Conservation (phyloP, 1,284 basidiomycete species). For the Trichosporon sp. region DNA sequence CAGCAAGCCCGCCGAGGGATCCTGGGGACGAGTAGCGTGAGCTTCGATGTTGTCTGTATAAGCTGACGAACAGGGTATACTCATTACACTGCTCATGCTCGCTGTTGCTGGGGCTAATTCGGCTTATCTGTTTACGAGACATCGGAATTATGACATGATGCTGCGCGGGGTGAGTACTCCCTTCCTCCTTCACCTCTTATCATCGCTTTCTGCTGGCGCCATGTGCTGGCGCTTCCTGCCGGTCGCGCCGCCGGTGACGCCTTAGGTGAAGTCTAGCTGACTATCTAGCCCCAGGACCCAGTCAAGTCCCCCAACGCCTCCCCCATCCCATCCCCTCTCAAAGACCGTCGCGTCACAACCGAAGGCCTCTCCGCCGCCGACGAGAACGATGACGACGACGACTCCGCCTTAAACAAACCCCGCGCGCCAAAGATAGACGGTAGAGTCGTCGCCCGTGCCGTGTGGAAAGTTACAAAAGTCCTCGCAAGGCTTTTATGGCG, state of each 20-base stretch:
- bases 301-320: constrained; percentile 38
- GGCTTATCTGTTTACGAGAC: constrained; percentile 39
- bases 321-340: constrained; percentile 25
- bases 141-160: constrained; percentile 42
- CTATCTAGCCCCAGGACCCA: constrained; percentile 26
- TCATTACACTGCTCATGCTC: constrained; percentile 28
- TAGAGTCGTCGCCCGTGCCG: not conserved
- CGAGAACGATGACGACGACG: not conserved
- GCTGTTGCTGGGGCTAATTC: constrained; percentile 33
- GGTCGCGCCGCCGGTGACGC: too few relatives aligned
- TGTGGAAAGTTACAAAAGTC: not conserved
- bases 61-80: constrained; percentile 26
- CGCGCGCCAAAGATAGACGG: not conserved
- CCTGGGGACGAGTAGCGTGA: constrained; percentile 28
- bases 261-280: not conserved
- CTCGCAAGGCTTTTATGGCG: not conserved
- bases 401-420: too few relatives aligned
- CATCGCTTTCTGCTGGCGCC: too few relatives aligned
- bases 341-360: not conserved
- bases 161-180: constrained; percentile 33
- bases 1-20: constrained; percentile 13
- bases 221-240: too few relatives aligned
- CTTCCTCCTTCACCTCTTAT: not conserved
- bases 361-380: not conserved
- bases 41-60: not conserved